A percentile compares a stretch with the other conserved stretches of the same genome.
phyloP scores from a whole-genome alignment of 1,284 basidiomycete species.

The Mycosarcoma mackinlayi region DNA sequence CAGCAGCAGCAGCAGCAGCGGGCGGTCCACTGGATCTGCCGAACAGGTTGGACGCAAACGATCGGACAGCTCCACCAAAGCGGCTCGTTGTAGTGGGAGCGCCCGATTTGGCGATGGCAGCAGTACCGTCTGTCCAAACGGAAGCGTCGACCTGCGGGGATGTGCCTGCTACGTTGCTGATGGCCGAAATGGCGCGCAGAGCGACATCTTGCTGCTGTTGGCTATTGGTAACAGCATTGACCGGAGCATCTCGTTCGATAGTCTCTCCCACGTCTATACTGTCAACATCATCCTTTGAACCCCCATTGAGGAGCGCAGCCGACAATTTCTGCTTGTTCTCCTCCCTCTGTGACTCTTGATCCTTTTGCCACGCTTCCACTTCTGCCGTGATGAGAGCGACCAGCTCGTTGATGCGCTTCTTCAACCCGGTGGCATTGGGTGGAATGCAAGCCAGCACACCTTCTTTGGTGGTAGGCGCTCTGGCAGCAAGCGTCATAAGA shows the following conservation, averaged over 20 bases:
- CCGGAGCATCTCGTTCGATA: neutral
- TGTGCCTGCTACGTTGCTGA: slow-evolving; percentile 14
- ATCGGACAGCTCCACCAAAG: slow-evolving; percentile 29
- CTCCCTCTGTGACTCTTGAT: slow-evolving; percentile 17
- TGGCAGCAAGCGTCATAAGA: slow-evolving; percentile 56
- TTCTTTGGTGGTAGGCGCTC: slow-evolving; percentile 49
- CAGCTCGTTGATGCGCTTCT: slow-evolving; percentile 51
- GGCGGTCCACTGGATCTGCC: slow-evolving; percentile 10
- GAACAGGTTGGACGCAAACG: slow-evolving; percentile 35
- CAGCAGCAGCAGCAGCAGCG: neutral
- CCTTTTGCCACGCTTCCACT: slow-evolving; percentile 39
- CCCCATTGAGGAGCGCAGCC: slow-evolving; percentile 5
- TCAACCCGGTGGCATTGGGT: slow-evolving; percentile 37
- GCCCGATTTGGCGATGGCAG: neutral
- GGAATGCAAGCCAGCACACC: slow-evolving; percentile 50
- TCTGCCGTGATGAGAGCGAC: slow-evolving; percentile 47
- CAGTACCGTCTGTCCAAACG: slow-evolving; percentile 26
- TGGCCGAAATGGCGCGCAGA: slow-evolving; percentile 25
- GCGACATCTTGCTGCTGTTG: neutral
- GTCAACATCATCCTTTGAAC: slow-evolving; percentile 1
- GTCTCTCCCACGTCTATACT: slow-evolving; percentile 36
- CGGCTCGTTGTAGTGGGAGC: slow-evolving; percentile 1
- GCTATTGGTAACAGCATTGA: neutral
- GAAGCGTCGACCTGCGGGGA: slow-evolving; percentile 16
- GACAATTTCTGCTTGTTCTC: slow-evolving; percentile 21